Evolutionary conservation across 2,329 filamentous ascomycete genomes (phyloP), one percentile per base, ranked within the genome.

Genomic region (Xenoacremonium recifei): DNA sequence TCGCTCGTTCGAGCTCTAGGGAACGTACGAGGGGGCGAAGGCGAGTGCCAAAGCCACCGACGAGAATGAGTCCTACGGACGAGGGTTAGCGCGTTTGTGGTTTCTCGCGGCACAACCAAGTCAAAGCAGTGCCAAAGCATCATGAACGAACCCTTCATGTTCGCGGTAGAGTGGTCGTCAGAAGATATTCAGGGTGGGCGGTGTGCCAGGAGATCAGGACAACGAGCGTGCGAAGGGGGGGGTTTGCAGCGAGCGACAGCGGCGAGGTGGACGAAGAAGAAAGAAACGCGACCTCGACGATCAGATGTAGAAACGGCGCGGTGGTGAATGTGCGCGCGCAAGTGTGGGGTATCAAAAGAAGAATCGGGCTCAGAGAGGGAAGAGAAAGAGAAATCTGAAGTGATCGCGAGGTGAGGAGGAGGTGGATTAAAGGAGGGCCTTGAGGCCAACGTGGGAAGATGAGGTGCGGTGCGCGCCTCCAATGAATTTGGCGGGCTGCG

Each of bases 41-140:
- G 72, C 92, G 91, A 70, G 92, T 99, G 75, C 92, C 92, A 72
- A 96, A 99, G 70, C 92, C 93, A 75, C 93, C 93, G 72, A 97
- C 93, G 67, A 97, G 91, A 85, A 96, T 96, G 67, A 96, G 86
- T 75, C 91, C 90, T 96, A 64, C 48, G 12, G n/a, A n/a, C n/a
- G 19, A 31, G 29, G 31, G 41, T 61, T 46, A 61, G 57, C 37
- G 41, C 41, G 34, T 35, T 20, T 9, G n/a, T 38, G 12, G 6
- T 21, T n/a, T 9, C 11, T 15, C 18, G 21, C 19, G 4, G 17
- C 4, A n/a, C 30, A 9, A 17, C 33, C 31, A 13, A 35, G 34
- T 36, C 29, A 11, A 11, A 17, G 15, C n/a, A n/a, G n/a, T n/a
- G n/a, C n/a, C n/a, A 21, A 23, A 18, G 35, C 33, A 16, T 37